phyloP scores from a whole-genome alignment of 2,329 filamentous ascomycete genomes.

The Hirsutella minnesotensis region DNA sequence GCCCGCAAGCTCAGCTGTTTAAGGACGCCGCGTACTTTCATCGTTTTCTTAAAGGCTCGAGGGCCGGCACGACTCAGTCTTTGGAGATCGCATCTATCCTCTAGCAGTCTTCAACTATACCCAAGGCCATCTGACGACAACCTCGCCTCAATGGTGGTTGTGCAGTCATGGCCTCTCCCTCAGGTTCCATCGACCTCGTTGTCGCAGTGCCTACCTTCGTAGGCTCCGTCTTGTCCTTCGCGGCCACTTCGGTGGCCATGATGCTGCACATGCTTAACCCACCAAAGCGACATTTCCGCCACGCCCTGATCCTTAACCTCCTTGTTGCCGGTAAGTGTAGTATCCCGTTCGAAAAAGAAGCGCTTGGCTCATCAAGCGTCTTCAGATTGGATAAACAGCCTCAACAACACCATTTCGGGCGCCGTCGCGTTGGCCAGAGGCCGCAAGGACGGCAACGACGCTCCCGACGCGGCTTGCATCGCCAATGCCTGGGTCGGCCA shows the following conservation, averaged over 20 bases:
- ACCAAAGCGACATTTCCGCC: conserved; percentile 6
- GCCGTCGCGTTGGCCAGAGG: conserved; percentile 18
- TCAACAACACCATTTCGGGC: conserved; percentile 30
- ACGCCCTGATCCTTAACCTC: conserved; percentile 8
- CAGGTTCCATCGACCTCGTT: neutral
- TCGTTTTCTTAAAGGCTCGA: too few species aligned
- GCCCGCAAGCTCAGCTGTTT: neutral
- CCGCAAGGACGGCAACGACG: conserved; percentile 13
- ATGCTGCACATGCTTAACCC: conserved; percentile 3
- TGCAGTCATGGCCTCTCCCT: neutral
- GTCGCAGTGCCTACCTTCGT: conserved; percentile 3
- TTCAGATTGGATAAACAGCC: conserved; percentile 27
- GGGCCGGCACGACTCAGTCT: too few species aligned
- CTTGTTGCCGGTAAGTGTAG: conserved; percentile 5
- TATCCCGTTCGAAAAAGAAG: too few species aligned
- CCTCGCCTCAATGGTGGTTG: neutral
- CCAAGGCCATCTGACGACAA: too few species aligned
- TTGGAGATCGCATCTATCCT: too few species aligned
- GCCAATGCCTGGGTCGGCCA: conserved; percentile 33
- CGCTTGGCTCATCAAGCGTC: neutral
- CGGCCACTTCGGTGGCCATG: conserved; percentile 2
- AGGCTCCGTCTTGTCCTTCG: conserved; percentile 5
- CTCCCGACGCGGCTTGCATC: conserved; percentile 15
- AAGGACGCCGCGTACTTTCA: too few species aligned
- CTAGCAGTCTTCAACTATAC: too few species aligned